Conservation (phyloP, 1,284 basidiomycete species). For the Marasmius fiardii region DNA sequence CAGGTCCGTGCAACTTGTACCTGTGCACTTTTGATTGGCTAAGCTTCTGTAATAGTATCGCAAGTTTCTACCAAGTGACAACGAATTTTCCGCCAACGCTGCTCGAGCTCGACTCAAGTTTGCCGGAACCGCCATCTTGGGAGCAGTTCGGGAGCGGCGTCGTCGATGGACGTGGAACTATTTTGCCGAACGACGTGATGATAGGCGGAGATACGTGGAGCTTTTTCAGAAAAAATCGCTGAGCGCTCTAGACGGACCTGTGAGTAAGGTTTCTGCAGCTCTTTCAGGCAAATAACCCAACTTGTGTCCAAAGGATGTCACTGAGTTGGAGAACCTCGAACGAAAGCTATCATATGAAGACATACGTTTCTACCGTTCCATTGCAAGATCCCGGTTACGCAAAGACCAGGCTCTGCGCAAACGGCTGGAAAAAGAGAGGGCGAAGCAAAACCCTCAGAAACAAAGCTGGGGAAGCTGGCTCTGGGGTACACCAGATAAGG, state of each 20-base stretch:
- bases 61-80: slow-evolving; percentile 68
- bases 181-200: slow-evolving; percentile 87
- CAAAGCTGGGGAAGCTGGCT: slow-evolving; percentile 83
- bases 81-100: slow-evolving; percentile 62
- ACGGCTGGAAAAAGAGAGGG: slow-evolving; percentile 67
- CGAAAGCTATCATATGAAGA: slow-evolving; percentile 90
- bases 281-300: not conserved
- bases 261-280: slow-evolving; percentile 22
- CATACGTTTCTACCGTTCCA: slow-evolving; percentile 96
- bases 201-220: slow-evolving; percentile 80
- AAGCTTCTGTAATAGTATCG: slow-evolving; percentile 61
- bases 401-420: slow-evolving; percentile 79
- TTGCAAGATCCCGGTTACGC: slow-evolving; percentile 85
- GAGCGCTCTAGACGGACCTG: slow-evolving; percentile 46
- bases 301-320: slow-evolving; percentile 51
- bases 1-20: slow-evolving; percentile 55
- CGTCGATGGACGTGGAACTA: slow-evolving; percentile 92
- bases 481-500: slow-evolving; percentile 61
- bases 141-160: slow-evolving; percentile 84
- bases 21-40: not conserved
- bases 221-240: slow-evolving; percentile 82
- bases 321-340: slow-evolving; percentile 71
- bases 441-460: slow-evolving; percentile 44
- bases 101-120: slow-evolving; percentile 79
- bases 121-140: slow-evolving; percentile 80